Base-by-base conservation (phyloP, 2,329 filamentous ascomycete genomes). In the Aspergillus versicolor region DNA sequence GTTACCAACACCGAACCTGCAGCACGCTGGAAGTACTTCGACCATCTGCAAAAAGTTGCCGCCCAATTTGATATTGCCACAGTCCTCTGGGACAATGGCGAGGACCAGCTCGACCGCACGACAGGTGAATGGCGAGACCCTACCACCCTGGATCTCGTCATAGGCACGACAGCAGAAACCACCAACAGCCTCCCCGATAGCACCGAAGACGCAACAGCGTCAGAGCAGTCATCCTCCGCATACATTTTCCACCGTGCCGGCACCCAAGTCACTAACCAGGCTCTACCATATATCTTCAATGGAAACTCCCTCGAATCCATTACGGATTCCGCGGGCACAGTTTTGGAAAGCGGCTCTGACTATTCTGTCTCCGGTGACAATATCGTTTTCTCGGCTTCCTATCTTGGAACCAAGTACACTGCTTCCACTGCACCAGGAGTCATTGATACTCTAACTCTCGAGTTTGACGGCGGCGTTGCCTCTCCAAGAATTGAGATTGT, bases 21-120 rank as follows among this genome's bases (percentile, higher is more conserved):
- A 0, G 83, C 80, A 2, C 75, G 83, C 45, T 85, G 84, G 80
- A 81, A 80, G 55, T 87, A 84, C 65, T 81, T 79, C 52, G 83
- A 86, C 66, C 76, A 78, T 57, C 74, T 87, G 52, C 68, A 80
- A 19, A 77, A 77, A 27, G 79, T 76, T 0, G 79, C 81, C 0
- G 74, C 71, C 1, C 75, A 79, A 45, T 81, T 83, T 62, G 75
- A 80, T 59, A 82, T 81, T 7, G 70, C 79, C 1, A 75, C 79
- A 3, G 73, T 85, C 1, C 66, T 86, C 5, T 87, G 84, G 84
- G 84, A 87, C 64, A 86, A 85, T 57, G 83, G 84, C 0, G 66
- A 75, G 2, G 83, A 85, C 61, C 80, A 83, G 41, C 73, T 85
- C 11, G 74, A 86, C 62, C 80, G 84, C 38, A 70, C 70, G 2